Evolutionary conservation across 75 land plant genomes (phyloP).

Genomic region (Cupressus sempervirens): DNA sequence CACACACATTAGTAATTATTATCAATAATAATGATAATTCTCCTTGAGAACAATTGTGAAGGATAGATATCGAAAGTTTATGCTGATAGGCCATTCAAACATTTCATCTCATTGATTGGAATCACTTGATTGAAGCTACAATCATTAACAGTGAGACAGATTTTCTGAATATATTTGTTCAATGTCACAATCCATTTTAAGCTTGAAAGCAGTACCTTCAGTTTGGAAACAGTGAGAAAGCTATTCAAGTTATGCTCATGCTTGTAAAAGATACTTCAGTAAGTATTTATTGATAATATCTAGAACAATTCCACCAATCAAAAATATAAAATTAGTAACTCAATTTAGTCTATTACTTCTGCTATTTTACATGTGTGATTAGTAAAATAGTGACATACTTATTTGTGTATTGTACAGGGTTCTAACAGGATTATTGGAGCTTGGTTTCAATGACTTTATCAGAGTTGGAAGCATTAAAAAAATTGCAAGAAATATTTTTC

Average conservation of each 20-base stretch:
- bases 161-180: no score
- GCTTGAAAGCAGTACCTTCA: no score
- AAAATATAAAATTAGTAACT: not conserved
- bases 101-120: no score
- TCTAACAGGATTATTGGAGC: slow-evolving; percentile 30
- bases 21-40: no score
- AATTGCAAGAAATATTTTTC: slow-evolving; percentile 24
- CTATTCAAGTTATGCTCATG: not conserved
- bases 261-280: not conserved
- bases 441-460: slow-evolving; percentile 24
- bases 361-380: not conserved
- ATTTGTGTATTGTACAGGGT: slow-evolving; percentile 22
- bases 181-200: no score
- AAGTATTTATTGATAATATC: not conserved
- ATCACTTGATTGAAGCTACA: no score
- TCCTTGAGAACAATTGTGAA: no score
- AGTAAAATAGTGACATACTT: not conserved
- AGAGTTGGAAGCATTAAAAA: slow-evolving; percentile 25
- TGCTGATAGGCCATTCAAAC: no score
- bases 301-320: not conserved
- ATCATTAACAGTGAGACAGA: no score
- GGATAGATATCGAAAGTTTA: no score
- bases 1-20: no score
- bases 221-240: not conserved
- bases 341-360: not conserved